Evolutionary conservation across 768 basidiomycete genomes (phyloP).

Genomic region (Calvatia gigantea): DNA sequence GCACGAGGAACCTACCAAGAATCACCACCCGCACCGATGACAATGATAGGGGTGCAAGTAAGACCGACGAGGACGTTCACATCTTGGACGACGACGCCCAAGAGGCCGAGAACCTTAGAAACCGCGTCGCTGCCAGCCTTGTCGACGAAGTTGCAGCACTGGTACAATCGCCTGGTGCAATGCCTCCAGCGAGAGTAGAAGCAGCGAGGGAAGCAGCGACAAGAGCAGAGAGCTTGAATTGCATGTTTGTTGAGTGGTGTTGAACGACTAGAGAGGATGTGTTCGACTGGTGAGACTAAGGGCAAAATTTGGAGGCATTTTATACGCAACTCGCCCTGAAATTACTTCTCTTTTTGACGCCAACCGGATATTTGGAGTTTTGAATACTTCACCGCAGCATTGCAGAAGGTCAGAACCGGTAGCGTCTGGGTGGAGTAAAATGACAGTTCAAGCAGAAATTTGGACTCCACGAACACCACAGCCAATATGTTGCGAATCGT

Average conservation of each 20-base stretch:
- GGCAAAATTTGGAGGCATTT: not conserved
- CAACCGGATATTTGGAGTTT: not conserved
- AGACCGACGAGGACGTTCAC: slow-evolving; percentile 24
- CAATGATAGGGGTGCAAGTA: slow-evolving; percentile 24
- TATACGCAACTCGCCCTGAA: not conserved
- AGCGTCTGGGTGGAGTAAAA: not conserved
- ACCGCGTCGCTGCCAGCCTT: slow-evolving; percentile 9
- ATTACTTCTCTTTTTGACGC: not conserved
- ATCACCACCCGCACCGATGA: slow-evolving; percentile 19
- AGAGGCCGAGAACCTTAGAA: slow-evolving; percentile 14
- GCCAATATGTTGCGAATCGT: not conserved
- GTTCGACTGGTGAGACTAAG: slow-evolving; percentile 15
- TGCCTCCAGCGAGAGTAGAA: slow-evolving; percentile 20
- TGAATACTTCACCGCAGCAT: not conserved
- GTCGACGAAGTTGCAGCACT: slow-evolving; percentile 28
- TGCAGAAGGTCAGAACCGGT: not conserved
- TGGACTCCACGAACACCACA: not conserved
- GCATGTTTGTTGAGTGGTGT: slow-evolving; percentile 16
- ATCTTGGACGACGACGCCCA: slow-evolving; percentile 18
- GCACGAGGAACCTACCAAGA: slow-evolving; percentile 19
- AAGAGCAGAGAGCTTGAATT: slow-evolving; percentile 19
- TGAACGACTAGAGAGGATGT: slow-evolving; percentile 14
- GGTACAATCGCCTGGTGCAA: slow-evolving; percentile 19
- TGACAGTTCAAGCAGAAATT: slow-evolving; percentile 1
- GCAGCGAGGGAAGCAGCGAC: slow-evolving; percentile 18